These are phyloP conservation scores for Syzygium aqueum DNA, from an alignment of 345 rosid genomes.

Conservation along the genomic window DNA sequence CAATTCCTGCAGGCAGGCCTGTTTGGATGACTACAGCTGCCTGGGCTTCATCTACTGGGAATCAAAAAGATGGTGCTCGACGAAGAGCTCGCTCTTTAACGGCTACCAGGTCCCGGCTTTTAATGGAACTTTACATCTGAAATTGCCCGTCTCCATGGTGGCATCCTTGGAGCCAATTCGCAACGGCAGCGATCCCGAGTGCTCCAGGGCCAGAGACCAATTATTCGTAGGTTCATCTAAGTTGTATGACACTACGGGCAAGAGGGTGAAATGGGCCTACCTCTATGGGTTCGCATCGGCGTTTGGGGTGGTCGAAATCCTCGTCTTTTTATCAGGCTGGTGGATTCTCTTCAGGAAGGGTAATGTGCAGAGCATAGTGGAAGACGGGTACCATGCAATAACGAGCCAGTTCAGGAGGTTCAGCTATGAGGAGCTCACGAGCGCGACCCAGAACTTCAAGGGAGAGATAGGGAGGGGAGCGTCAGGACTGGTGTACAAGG, in stretches of 20 bases:
- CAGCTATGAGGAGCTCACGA: constrained; percentile 21
- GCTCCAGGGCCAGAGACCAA: neutral
- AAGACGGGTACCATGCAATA: constrained; percentile 16
- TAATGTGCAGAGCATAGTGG: neutral
- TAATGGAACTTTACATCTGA: constrained; percentile 15
- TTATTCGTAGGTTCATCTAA: neutral
- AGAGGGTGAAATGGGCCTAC: constrained; percentile 25
- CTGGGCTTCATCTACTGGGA: constrained; percentile 19
- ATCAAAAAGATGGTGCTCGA: constrained; percentile 10
- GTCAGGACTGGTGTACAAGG: constrained; percentile 38
- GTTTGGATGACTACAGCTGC: constrained; percentile 25
- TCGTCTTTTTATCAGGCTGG: constrained; percentile 15
- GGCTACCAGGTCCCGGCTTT: constrained; percentile 22
- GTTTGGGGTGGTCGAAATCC: constrained; percentile 21
- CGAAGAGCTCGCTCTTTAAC: constrained; percentile 20
- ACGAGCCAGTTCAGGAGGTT: constrained; percentile 22
- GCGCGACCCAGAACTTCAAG: constrained; percentile 19
- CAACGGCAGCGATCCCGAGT: neutral
- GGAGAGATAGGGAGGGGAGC: constrained; percentile 42
- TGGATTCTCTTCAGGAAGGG: constrained; percentile 17
- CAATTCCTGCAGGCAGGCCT: constrained; percentile 17
- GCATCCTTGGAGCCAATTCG: neutral
- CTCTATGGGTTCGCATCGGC: constrained; percentile 21
- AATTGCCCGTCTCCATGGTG: constrained; percentile 12
- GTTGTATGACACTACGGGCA: constrained; percentile 1